Evolutionary conservation across 441 rosid genomes (phyloP).

Genomic region (Euphorbia celastroides): DNA sequence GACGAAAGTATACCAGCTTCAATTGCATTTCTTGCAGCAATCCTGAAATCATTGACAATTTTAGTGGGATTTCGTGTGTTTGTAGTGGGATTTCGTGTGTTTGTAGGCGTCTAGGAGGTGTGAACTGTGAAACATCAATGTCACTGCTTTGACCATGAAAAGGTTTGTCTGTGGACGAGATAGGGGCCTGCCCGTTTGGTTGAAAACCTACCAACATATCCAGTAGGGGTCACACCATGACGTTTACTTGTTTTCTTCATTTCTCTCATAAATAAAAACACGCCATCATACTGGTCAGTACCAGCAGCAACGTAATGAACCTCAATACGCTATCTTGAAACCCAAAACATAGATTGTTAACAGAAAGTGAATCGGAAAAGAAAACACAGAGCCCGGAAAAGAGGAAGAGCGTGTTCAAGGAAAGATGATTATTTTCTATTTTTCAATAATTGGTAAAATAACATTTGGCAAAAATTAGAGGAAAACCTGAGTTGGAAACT

Average conservation of each 20-base stretch:
- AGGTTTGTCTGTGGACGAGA: constrained; percentile 28
- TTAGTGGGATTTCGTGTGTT: constrained; percentile 40
- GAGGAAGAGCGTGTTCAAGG: no score
- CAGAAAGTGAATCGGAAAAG: no score
- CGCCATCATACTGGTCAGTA: no score
- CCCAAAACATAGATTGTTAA: no score
- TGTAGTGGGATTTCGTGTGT: constrained; percentile 43
- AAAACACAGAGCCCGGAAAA: no score
- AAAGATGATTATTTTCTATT: no score
- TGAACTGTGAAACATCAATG: constrained; percentile 54
- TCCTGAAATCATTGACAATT: constrained; percentile 42
- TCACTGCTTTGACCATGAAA: constrained; percentile 9
- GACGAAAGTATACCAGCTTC: not conserved
- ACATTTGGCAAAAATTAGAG: no score
- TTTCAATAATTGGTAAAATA: no score
- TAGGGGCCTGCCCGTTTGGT: constrained; percentile 34
- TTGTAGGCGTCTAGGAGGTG: constrained; percentile 17
- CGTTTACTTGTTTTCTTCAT: no score
- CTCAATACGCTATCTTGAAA: no score
- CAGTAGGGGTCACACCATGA: not conserved
- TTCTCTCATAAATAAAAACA: no score
- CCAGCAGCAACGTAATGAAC: no score
- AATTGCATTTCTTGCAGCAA: not conserved
- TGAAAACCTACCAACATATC: constrained; percentile 14
- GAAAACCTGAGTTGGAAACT: constrained; percentile 55